Base-by-base conservation (phyloP, 2,329 filamentous ascomycete species). In the Alternaria brassicae region DNA sequence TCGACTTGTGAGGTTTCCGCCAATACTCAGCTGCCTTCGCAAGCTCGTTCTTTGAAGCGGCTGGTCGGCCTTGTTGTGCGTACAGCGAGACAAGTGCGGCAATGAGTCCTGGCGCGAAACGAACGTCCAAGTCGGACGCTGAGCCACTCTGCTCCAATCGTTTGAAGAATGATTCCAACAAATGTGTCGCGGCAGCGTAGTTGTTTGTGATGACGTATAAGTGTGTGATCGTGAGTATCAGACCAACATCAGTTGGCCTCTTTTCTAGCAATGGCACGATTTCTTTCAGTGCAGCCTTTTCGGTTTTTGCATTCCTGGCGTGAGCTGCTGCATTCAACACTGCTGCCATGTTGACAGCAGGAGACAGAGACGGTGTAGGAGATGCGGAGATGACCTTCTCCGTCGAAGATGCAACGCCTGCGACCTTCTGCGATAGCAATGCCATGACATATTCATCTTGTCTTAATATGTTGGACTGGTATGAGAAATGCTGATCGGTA, bases 101-200 rank as follows among this genome's bases (percentile, higher is more conserved):
- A 27, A 98, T 85, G 1, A 99, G 82, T 2, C 94, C 94, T 0
- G 95, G 94, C 25, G 92, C 89, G 76, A 89, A 95, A 10, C 93
- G 89, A 25, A 90, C 86, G 67, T 93, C 88, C 56, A 87, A 82
- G 58, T 89, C 83, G 15, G 85, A 82, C 2, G 83, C 73, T 0
- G 81, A 80, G 6, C 77, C 82, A 3, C 86, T 87, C 47, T 86
- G 79, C 69, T 94, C 91, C 1, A 97, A 83, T 9, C 85, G 85
- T 62, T 85, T 85, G 55, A 97, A 85, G 73, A 95, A 93, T 1
- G 85, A 81, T 73, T 96, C 90, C 2, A 97, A 82, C 6, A 92
- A 82, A n/a, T 84, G 82, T 34, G 93, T 86, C 4, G 94, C 94
- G 4, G 90, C 88, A 28, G 86, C 89, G 27, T 87, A 84, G 72